Evolutionary conservation across 257 asterid species (phyloP), one percentile per base, ranked within the genome.

Genomic region (Solanum paucissectum): DNA sequence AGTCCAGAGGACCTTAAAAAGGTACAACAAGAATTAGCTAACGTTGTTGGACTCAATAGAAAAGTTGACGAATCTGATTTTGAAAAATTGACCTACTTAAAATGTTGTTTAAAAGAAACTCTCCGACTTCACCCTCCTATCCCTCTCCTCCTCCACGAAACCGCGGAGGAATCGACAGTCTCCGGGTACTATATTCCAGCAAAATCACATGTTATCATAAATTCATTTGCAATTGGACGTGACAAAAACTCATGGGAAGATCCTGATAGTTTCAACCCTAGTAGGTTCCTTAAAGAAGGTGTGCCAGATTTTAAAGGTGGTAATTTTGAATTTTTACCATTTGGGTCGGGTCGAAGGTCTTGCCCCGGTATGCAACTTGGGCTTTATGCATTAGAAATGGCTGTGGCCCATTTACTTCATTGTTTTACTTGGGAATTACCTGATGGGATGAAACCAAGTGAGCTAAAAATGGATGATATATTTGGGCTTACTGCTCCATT

Each of bases 281-380:
- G 91, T 8, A 88, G 98, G 33, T 96, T 96, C 33, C 89, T 94
- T 3, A 46, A 76, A 10, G 92, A 90, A 0, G 94, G 93, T 1
- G 94, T 86, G 1, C 91, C 98, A 2, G 98, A 95, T 52, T 95
- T 91, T 87, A 93, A 91, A 66, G 98, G 98, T 32, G 87, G 92
- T 1, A 89, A 93, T 82, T 96, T 96, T 49, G 98, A 95, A 90
- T 96, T 93, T 91, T 88, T 96, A 6, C 99, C 99, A 12, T 96
- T 96, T 69, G 99, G 99, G 83, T 94, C 99, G 84, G 99, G 99
- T 14, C 94, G 99, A 33, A 89, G 99, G 86, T 96, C 99, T 3
- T 96, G 99, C 91, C 99, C 99, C n/a, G 99, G 99, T 7, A 96
- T 96, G 99, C 98, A 95, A 89, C 92, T 96, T 29, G 99, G 99